Conservation (phyloP, 2,329 filamentous ascomycete genomes). For the Neopestalotiopsis sp. region DNA sequence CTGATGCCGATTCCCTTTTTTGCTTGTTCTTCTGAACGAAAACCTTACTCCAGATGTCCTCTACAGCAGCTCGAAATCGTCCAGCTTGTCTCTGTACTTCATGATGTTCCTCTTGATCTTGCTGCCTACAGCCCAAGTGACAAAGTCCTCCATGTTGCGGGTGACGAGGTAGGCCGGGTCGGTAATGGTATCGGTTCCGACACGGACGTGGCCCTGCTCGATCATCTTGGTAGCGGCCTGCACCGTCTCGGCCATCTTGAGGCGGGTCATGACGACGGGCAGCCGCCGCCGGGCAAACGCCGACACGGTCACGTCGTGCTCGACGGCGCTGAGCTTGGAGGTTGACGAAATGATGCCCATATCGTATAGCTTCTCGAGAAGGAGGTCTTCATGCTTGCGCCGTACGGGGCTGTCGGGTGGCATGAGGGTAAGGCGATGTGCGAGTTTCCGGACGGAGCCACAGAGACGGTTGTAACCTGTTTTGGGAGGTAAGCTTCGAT, state of each 20-base stretch:
- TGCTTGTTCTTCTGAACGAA: neutral
- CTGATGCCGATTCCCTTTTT: neutral
- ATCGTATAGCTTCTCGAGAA: conserved; percentile 90
- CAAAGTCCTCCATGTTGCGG: conserved; percentile 90
- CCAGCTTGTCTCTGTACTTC: conserved; percentile 91
- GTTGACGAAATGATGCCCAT: conserved; percentile 84
- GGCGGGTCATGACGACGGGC: conserved; percentile 87
- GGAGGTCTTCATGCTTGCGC: conserved; percentile 81
- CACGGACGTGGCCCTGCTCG: conserved; percentile 91
- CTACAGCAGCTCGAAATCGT: conserved; percentile 92
- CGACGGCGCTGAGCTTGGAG: conserved; percentile 82
- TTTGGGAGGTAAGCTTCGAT: conserved; percentile 22
- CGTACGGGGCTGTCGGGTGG: conserved; percentile 80
- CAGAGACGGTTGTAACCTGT: conserved; percentile 63
- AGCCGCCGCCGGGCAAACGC: conserved; percentile 85
- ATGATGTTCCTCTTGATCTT: conserved; percentile 98
- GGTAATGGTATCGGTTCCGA: conserved; percentile 87
- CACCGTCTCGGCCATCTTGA: conserved; percentile 91
- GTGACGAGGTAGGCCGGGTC: conserved; percentile 91
- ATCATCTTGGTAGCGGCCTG: conserved; percentile 85
- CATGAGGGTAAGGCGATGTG: conserved; percentile 84
- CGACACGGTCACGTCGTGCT: conserved; percentile 86
- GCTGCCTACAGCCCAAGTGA: conserved; percentile 93
- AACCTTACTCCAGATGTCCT: neutral
- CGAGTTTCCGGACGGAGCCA: conserved; percentile 85